phyloP scores from a whole-genome alignment of 331 rosid genomes.

The Stylosanthes scabra region DNA sequence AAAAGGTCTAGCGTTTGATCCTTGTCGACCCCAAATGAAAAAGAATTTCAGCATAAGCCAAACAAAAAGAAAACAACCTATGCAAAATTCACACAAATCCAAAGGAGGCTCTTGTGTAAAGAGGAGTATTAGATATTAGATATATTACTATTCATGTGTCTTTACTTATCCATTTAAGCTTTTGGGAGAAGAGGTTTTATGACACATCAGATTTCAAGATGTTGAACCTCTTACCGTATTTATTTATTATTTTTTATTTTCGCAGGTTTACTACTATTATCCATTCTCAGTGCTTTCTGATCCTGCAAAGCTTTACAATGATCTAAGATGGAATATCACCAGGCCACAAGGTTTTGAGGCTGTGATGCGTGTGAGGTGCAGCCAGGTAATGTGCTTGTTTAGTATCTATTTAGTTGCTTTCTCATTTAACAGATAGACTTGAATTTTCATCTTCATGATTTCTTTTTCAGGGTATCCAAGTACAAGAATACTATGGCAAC shows the following conservation, averaged over 20 bases:
- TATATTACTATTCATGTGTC: too few species aligned
- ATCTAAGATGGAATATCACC: constrained; percentile 97
- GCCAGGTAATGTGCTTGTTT: constrained; percentile 72
- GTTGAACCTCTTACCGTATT: constrained; percentile 36
- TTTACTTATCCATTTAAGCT: too few species aligned
- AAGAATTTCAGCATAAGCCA: too few species aligned
- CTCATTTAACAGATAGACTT: constrained; percentile 13
- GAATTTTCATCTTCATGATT: background rate
- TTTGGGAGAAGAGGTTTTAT: too few species aligned
- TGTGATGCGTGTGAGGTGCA: constrained; percentile 98
- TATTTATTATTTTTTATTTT: constrained; percentile 40
- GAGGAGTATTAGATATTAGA: too few species aligned
- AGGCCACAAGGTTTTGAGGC: constrained; percentile 99
- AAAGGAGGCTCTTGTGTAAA: too few species aligned
- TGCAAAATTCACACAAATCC: too few species aligned
- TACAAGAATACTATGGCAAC: constrained; percentile 91
- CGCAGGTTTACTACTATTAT: constrained; percentile 89
- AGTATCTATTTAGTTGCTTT: constrained; percentile 28
- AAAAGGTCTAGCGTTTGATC: too few species aligned
- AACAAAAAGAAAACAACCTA: too few species aligned
- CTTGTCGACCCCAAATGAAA: too few species aligned
- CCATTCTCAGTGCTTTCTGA: constrained; percentile 97
- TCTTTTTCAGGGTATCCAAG: constrained; percentile 85
- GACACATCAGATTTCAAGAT: constrained; percentile 9
- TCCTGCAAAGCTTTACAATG: constrained; percentile 95